Base-by-base conservation (phyloP, 768 basidiomycete species). In the Boletus eberwhitei region DNA sequence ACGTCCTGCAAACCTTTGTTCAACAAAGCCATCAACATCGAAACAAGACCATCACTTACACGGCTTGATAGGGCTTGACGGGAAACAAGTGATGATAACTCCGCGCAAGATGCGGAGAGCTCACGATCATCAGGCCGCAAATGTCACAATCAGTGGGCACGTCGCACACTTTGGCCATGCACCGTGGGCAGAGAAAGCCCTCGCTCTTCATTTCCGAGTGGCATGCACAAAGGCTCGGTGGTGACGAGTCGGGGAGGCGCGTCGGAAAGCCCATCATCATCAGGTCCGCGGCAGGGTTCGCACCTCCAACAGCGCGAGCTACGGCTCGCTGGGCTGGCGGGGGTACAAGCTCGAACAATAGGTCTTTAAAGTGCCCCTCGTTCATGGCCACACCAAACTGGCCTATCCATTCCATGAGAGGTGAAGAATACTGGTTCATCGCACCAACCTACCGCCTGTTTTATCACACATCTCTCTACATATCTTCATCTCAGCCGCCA, bases 251-350 rank as follows among this genome's bases (percentile, higher is more conserved):
- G 0, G 95, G 91, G 7, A 97, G 77, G 17, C 94, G 85, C 16
- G 90, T 93, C 2, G 97, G 97, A 72, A 99, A 99, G 9, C 97
- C 97, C 93, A 99, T 98, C 82, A 97, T 90, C 90, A 99, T 97
- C 49, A 99, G 76, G 73, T 98, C 96, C 0, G 91, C 87, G 1
- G 87, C 82, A 21, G 82, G 81, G 58, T 86, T 88, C 12, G 76
- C 71, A 12, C 71, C 67, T 5, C 74, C 75, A 0, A 76, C 67
- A 3, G 75, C 64, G 29, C 83, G 78, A 6, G 78, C 68, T 21
- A 83, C 59, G 4, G 82, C 77, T 6, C 80, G 81, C 65, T 91
- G 88, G 1, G 94, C 93, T 0, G 97, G 97, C 0, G 97, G 97
- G 19, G 95, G 93, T 21, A 99, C 87, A 22, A 92, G 83, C 64